These are phyloP conservation scores for Mycena maculata DNA, from an alignment of 768 basidiomycete species.

Conservation along the genomic window DNA sequence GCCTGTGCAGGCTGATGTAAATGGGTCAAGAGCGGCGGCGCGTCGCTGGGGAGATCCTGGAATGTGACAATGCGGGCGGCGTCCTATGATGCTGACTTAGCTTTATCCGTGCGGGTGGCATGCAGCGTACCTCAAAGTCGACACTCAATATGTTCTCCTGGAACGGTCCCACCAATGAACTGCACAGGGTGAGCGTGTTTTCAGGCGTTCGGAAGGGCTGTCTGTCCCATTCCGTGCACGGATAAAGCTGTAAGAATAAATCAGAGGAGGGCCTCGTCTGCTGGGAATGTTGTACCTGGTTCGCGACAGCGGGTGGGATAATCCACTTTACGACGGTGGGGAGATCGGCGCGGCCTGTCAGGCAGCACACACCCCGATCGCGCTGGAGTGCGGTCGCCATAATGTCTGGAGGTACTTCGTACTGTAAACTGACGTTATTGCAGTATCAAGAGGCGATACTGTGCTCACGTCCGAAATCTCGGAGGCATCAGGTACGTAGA, in stretches of 20 bases:
- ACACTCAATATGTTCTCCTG: background rate
- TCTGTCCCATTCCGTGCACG: background rate
- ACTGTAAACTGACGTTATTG: background rate
- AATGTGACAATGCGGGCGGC: background rate
- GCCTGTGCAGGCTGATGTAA: too few relatives aligned
- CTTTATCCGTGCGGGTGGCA: background rate
- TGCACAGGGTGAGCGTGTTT: background rate
- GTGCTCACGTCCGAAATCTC: background rate
- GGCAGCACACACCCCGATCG: background rate
- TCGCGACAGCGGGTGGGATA: background rate
- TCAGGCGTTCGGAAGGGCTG: background rate
- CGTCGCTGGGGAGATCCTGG: background rate
- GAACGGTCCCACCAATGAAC: background rate
- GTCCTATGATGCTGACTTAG: background rate
- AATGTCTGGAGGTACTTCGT: background rate
- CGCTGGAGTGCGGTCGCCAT: background rate
- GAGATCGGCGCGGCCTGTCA: background rate
- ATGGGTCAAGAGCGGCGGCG: background rate
- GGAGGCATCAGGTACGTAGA: too few relatives aligned
- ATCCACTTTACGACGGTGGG: background rate
- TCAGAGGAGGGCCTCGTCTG: background rate
- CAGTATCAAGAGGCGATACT: background rate
- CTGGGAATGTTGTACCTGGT: background rate
- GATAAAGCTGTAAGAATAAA: background rate
- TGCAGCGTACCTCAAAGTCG: background rate